Percentiles rank a stretch among this genome's conserved stretches.
Conservation (phyloP, 2,329 filamentous ascomycete species). For the Aspergillus ochraceus region DNA sequence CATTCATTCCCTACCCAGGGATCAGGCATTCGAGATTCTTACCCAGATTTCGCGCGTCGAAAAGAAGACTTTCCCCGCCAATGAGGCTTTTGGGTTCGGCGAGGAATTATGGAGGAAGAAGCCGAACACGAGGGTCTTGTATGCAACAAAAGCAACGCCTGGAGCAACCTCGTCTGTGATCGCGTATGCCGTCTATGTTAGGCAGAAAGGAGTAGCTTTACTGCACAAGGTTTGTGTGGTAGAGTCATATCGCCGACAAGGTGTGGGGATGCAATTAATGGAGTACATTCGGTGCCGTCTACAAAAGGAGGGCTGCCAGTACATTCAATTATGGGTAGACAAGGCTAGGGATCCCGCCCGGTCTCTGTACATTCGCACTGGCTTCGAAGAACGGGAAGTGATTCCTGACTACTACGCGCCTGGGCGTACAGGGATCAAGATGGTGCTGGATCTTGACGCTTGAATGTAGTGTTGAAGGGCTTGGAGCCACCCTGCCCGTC, state of each 20-base stretch:
- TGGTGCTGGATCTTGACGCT: conserved; percentile 37
- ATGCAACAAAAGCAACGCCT: conserved; percentile 25
- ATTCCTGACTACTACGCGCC: conserved; percentile 53
- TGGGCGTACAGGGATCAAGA: conserved; percentile 49
- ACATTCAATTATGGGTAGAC: conserved; percentile 55
- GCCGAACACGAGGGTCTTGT: conserved; percentile 48
- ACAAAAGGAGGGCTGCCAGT: conserved; percentile 48
- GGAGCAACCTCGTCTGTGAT: conserved; percentile 28
- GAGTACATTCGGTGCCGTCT: conserved; percentile 44
- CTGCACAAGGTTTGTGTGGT: conserved; percentile 56
- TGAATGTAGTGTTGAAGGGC: conserved; percentile 20
- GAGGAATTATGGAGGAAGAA: conserved; percentile 49
- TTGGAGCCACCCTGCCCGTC: conserved; percentile 23
- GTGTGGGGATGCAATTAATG: conserved; percentile 49
- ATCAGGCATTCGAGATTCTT: conserved; percentile 37
- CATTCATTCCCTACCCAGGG: conserved; percentile 39
- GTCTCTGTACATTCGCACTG: conserved; percentile 46
- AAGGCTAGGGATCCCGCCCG: conserved; percentile 47
- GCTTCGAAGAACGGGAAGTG: conserved; percentile 48
- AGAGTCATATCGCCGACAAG: conserved; percentile 46
- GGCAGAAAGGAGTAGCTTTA: conserved; percentile 45
- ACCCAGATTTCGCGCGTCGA: conserved; percentile 43
- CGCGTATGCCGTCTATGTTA: conserved; percentile 51
- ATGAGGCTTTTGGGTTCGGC: conserved; percentile 52
- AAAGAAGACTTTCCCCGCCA: conserved; percentile 52